phyloP scores from a whole-genome alignment of 306 rosid genomes.

The Casuarina glauca region DNA sequence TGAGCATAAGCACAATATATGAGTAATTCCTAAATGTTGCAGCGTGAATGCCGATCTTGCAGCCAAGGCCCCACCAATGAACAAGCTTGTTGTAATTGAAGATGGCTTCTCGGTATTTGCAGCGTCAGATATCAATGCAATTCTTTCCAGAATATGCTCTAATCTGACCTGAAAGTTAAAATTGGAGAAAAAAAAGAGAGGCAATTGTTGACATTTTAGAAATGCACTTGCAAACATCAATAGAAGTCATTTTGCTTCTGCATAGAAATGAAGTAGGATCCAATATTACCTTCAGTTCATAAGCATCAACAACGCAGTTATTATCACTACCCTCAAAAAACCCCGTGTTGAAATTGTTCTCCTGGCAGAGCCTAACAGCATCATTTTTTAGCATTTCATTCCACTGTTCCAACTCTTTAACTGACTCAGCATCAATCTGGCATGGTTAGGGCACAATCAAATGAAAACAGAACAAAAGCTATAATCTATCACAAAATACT shows the following conservation, averaged over 20 bases:
- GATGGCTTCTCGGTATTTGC: constrained; percentile 94
- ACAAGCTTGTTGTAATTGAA: constrained; percentile 58
- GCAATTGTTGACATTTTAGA: constrained; percentile 12
- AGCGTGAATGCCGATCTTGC: constrained; percentile 91
- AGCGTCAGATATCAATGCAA: constrained; percentile 86
- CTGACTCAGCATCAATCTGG: constrained; percentile 87
- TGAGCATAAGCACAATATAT: constrained; percentile 83
- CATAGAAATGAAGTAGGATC: constrained; percentile 11
- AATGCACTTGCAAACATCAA: constrained; percentile 17
- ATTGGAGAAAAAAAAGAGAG: not conserved
- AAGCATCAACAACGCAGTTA: constrained; percentile 78
- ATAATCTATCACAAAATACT: not conserved
- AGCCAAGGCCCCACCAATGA: constrained; percentile 88
- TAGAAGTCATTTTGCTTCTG: constrained; percentile 9
- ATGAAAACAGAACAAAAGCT: not conserved
- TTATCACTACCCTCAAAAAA: constrained; percentile 93
- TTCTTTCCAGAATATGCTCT: constrained; percentile 95
- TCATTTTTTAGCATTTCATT: constrained; percentile 93
- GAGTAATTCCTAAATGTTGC: constrained; percentile 77
- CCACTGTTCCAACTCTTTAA: constrained; percentile 94
- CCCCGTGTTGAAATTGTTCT: constrained; percentile 86
- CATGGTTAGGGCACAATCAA: constrained; percentile 21
- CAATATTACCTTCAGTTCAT: constrained; percentile 74
- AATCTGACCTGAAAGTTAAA: constrained; percentile 74
- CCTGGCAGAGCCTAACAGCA: constrained; percentile 81